These are phyloP conservation scores for Fomitopsis betulina DNA, from an alignment of 1,284 basidiomycete genomes.

Conservation along the genomic window DNA sequence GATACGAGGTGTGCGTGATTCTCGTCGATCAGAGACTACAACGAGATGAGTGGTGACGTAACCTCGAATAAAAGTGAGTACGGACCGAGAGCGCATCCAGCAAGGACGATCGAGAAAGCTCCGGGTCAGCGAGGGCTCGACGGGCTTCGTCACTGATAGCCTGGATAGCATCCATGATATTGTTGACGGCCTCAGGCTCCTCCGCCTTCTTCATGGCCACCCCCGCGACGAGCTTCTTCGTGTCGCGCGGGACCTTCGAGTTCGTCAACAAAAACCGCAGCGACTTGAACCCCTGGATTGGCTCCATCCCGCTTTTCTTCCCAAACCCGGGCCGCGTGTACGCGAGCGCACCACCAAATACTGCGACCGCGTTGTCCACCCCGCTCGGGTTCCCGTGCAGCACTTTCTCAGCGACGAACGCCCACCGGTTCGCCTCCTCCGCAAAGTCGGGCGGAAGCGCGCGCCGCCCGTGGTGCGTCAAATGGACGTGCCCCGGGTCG, in stretches of 20 bases:
- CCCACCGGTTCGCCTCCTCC: conserved; percentile 87
- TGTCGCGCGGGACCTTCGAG: conserved; percentile 89
- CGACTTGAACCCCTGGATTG: conserved; percentile 78
- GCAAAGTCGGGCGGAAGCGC: conserved; percentile 58
- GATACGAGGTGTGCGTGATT: conserved; percentile 86
- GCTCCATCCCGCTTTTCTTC: conserved; percentile 76
- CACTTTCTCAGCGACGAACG: conserved; percentile 95
- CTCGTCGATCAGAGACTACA: conserved; percentile 75
- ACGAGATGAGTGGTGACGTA: conserved; percentile 5
- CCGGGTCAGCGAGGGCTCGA: conserved; percentile 69
- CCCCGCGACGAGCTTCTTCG: conserved; percentile 90
- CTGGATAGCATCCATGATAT: conserved; percentile 76
- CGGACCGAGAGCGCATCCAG: conserved; percentile 58
- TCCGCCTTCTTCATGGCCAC: conserved; percentile 72
- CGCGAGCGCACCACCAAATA: conserved; percentile 90
- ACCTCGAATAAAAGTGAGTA: conserved; percentile 16
- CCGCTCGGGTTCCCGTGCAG: conserved; percentile 97
- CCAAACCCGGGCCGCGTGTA: conserved; percentile 84
- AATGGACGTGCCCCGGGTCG: conserved; percentile 48
- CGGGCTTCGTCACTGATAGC: conserved; percentile 79
- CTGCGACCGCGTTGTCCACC: conserved; percentile 94
- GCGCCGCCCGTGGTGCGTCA: conserved; percentile 61
- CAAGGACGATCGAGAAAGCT: conserved; percentile 59
- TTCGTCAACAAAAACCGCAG: conserved; percentile 87
- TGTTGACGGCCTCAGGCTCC: conserved; percentile 77